These are phyloP conservation scores for Piloderma croceum DNA, from an alignment of 768 basidiomycete genomes.

Conservation along the genomic window DNA sequence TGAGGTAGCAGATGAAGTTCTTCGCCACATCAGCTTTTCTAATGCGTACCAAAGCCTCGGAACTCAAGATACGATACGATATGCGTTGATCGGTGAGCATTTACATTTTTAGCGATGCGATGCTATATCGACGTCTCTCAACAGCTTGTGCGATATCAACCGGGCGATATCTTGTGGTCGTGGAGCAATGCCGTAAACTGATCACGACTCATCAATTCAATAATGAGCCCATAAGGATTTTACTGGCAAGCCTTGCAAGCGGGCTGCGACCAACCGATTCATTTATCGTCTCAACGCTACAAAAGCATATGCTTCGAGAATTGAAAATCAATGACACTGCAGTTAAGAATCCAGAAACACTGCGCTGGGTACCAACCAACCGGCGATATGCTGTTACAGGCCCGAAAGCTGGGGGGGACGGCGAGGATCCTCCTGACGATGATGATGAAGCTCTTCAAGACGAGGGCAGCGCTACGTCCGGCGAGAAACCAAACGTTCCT, in stretches of 20 bases:
- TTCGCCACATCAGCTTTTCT: slow-evolving; percentile 70
- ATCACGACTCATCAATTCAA: slow-evolving; percentile 77
- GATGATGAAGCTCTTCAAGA: slow-evolving; percentile 36
- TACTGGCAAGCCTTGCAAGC: slow-evolving; percentile 66
- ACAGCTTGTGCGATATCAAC: slow-evolving; percentile 70
- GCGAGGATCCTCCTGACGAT: slow-evolving; percentile 36
- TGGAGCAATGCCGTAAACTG: slow-evolving; percentile 74
- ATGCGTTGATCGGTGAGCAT: slow-evolving; percentile 69
- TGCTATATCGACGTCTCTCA: slow-evolving; percentile 21
- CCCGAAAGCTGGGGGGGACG: slow-evolving; percentile 34
- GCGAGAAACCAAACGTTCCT: slow-evolving; percentile 10
- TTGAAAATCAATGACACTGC: slow-evolving; percentile 64
- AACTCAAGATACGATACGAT: slow-evolving; percentile 64
- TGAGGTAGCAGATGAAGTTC: slow-evolving; percentile 64
- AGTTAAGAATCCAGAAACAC: slow-evolving; percentile 51
- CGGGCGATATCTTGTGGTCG: slow-evolving; percentile 49
- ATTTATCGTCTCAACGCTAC: slow-evolving; percentile 71
- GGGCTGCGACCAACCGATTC: slow-evolving; percentile 67
- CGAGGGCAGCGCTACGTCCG: slow-evolving; percentile 17
- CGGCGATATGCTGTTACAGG: slow-evolving; percentile 50
- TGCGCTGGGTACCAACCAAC: slow-evolving; percentile 57
- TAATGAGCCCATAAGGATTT: slow-evolving; percentile 76
- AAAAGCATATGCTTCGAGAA: slow-evolving; percentile 82
- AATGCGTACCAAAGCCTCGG: slow-evolving; percentile 62
- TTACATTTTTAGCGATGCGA: background rate